phyloP scores from a whole-genome alignment of 2,329 filamentous ascomycete genomes.

The Leptographium lundbergii region DNA sequence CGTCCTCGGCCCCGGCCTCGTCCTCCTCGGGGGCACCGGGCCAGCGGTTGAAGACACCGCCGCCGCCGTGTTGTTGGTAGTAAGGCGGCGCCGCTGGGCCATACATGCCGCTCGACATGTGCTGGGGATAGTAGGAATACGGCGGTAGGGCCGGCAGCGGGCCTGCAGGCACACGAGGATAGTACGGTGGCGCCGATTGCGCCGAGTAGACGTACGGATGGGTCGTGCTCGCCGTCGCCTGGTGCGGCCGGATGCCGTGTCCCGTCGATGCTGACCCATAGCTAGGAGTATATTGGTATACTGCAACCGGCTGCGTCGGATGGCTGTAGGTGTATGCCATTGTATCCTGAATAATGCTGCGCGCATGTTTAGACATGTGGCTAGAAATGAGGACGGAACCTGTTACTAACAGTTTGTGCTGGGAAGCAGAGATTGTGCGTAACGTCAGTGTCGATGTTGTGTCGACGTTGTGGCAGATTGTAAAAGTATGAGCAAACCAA shows the following conservation, averaged over 20 bases:
- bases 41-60: slow-evolving; percentile 5
- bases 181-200: neutral
- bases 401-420: neutral
- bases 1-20: neutral
- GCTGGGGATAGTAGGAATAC: neutral
- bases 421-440: too few relatives aligned
- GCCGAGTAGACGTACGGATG: neutral
- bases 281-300: neutral
- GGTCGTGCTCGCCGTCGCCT: neutral
- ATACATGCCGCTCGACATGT: neutral
- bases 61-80: neutral
- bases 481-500: too few relatives aligned
- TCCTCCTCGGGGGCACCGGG: neutral
- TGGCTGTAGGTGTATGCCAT: neutral
- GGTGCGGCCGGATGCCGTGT: neutral
- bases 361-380: neutral
- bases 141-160: neutral
- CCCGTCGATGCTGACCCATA: neutral
- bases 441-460: too few relatives aligned
- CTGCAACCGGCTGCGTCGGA: neutral
- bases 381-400: neutral
- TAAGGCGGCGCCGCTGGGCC: neutral
- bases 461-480: too few relatives aligned
- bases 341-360: neutral
- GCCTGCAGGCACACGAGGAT: neutral